These are phyloP conservation scores for Penicillium expansum DNA, from an alignment of 2,329 filamentous ascomycete genomes.

Conservation along the genomic window DNA sequence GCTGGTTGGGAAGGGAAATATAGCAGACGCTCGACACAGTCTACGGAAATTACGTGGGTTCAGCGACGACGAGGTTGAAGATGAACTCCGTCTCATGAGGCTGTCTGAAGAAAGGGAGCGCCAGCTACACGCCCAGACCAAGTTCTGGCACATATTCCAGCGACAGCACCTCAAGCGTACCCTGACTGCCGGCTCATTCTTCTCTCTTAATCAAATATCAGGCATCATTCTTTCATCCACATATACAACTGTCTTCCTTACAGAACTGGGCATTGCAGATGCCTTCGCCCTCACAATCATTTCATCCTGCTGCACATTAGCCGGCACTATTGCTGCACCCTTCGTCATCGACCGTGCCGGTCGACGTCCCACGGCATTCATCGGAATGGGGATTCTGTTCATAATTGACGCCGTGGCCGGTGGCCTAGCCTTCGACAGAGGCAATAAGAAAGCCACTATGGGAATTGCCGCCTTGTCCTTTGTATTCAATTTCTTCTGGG, in stretches of 20 bases:
- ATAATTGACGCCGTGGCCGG: conserved; percentile 36
- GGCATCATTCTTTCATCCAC: conserved; percentile 39
- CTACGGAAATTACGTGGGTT: conserved; percentile 34
- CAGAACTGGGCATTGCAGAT: conserved; percentile 32
- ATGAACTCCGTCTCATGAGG: conserved; percentile 34
- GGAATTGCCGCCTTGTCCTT: conserved; percentile 35
- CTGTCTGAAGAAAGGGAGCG: conserved; percentile 28
- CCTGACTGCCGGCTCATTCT: conserved; percentile 36
- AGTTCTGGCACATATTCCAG: conserved; percentile 40
- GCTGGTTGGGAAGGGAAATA: conserved; percentile 30
- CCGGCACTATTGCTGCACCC: conserved; percentile 37
- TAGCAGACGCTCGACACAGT: conserved; percentile 30
- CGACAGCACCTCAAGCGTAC: conserved; percentile 36
- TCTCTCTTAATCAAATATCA: conserved; percentile 38
- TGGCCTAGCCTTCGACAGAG: conserved; percentile 31
- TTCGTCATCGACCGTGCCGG: conserved; percentile 37
- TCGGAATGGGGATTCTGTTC: conserved; percentile 35
- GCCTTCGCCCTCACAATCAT: conserved; percentile 38
- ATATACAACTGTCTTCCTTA: conserved; percentile 40
- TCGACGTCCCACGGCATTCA: conserved; percentile 36
- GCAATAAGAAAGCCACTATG: conserved; percentile 23
- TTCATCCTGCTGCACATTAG: conserved; percentile 36
- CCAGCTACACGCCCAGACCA: conserved; percentile 23
- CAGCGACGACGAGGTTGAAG: conserved; percentile 30
- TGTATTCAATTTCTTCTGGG: conserved; percentile 41